phyloP scores from a whole-genome alignment of 2,329 filamentous ascomycete species.

The Ophiostoma sp. region DNA sequence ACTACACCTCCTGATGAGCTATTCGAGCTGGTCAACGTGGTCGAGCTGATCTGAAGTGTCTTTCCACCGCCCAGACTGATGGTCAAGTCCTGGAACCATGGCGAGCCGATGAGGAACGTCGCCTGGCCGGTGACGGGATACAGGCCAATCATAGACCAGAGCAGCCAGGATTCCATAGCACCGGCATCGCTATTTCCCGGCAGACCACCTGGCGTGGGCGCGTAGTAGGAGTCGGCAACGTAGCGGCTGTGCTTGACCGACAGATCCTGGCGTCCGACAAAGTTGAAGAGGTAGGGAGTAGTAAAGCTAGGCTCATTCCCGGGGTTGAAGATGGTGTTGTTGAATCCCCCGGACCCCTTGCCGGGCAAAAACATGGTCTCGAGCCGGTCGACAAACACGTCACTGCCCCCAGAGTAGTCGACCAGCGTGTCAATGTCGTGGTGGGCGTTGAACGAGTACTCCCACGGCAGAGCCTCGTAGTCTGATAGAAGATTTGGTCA shows the following conservation, averaged over 20 bases:
- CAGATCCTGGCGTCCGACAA: conserved; percentile 56
- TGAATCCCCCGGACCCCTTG: conserved; percentile 29
- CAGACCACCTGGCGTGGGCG: conserved; percentile 49
- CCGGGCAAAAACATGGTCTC: conserved; percentile 56
- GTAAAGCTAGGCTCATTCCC: conserved; percentile 65
- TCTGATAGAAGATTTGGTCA: background rate
- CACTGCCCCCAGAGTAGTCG: conserved; percentile 42
- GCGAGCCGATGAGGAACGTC: conserved; percentile 60
- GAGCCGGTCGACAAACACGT: conserved; percentile 52
- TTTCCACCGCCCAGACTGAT: conserved; percentile 52
- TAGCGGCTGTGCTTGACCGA: conserved; percentile 54
- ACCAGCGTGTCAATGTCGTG: conserved; percentile 58
- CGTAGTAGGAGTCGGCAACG: conserved; percentile 57
- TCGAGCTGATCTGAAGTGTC: background rate
- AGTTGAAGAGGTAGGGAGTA: conserved; percentile 65
- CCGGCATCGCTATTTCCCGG: conserved; percentile 68
- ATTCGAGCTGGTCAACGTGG: background rate
- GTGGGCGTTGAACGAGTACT: conserved; percentile 64
- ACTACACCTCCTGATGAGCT: background rate
- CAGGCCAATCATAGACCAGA: conserved; percentile 64
- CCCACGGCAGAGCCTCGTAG: conserved; percentile 42
- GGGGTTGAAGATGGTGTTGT: conserved; percentile 39
- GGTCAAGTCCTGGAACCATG: conserved; percentile 56
- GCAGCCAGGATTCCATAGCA: conserved; percentile 65
- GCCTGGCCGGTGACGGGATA: conserved; percentile 65